Evolutionary conservation across 768 basidiomycete species (phyloP), one percentile per base, ranked within the genome.

Genomic region (Auriculariales sp.): DNA sequence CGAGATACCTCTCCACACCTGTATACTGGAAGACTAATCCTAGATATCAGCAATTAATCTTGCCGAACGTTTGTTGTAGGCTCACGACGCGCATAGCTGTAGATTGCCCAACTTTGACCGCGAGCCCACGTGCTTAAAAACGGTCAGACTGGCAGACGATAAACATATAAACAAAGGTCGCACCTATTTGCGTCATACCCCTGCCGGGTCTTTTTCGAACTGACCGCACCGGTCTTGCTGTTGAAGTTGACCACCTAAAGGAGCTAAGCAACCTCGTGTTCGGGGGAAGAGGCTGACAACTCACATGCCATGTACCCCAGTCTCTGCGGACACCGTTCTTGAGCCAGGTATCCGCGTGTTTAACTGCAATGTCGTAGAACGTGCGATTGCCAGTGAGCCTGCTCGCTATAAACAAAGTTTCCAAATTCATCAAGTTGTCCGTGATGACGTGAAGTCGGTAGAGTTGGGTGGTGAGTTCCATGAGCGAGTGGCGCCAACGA

Each of bases 381-480:
- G 76, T 81, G 4, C 67, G 56, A 54, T 83, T 82, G 2, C 74
- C 72, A 0, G 78, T 83, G 22, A 83, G 62, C n/a, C 35, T 12
- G 39, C 27, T 24, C 19, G 39, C 39, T 10, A 24, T 19, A 15
- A 44, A 25, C 39, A 44, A 25, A 24, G 39, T 44, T 19, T 83
- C 79, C n/a, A 85, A 71, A 56, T 79, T 84, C 79, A 85, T 82
- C 81, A 84, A 81, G 59, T 81, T 83, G 64, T 84, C 81, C 44
- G 83, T 82, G 60, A 84, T 82, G 47, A 83, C 81, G 39, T 24
- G 39, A 44, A 44, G 22, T 44, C 39, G 22, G 39, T 42, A 14
- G 14, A 17, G 7, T 12, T 7, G 19, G 39, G 39, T 15, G 39
- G 10, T 9, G 39, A 19, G 39, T 44, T 19, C 39, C 39, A 44